Evolutionary conservation across 1,284 basidiomycete genomes (phyloP), one percentile per base, ranked within the genome.

Genomic region (Ganoderma boninense): DNA sequence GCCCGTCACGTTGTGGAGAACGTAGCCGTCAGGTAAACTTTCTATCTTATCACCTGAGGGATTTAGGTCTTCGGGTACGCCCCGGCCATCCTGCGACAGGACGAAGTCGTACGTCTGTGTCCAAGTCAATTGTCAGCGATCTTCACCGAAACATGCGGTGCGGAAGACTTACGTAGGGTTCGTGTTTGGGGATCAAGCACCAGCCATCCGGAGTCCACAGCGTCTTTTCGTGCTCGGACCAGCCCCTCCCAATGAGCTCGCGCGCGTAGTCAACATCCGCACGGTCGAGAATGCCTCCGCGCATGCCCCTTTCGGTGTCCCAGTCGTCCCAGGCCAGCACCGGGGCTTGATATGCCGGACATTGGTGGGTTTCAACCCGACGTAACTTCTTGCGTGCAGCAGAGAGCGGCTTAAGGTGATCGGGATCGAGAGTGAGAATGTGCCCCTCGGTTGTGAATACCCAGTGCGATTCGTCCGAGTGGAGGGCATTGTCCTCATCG

Each of bases 381-480:
- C 92, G 90, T 71, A 92, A 81, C 73, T 87, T 87, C 74, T 89
- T 87, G 2, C 91, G 87, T 4, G 87, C 83, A 11, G 85, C 71
- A 6, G 92, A 90, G 42, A 89, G 83, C 7, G 89, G 86, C 71
- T 84, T 86, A 23, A 92, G 81, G 59, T 89, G 83, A 59, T 87
- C 76, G 14, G 74, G 79, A 0, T 88, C 88, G 23, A 98, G 86
- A 23, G 85, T 87, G 35, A 98, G 84, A n/a, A 96, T 88, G 78
- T 98, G 97, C 0, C 96, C 97, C 81, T 98, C 97, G 0, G 97
- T 98, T 1, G 95, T 95, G 78, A 97, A 93, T 2, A 98, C 93
- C 72, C 92, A 93, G 76, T 94, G 91, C 2, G 91, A 93, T 76
- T 94, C 91, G 73, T 95, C 92, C 6, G 78, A 81, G 76, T 96